Evolutionary conservation across 1,139 yeast species (phyloP), one percentile per base, ranked within the genome.

Genomic region (Arxiozyma telluris): DNA sequence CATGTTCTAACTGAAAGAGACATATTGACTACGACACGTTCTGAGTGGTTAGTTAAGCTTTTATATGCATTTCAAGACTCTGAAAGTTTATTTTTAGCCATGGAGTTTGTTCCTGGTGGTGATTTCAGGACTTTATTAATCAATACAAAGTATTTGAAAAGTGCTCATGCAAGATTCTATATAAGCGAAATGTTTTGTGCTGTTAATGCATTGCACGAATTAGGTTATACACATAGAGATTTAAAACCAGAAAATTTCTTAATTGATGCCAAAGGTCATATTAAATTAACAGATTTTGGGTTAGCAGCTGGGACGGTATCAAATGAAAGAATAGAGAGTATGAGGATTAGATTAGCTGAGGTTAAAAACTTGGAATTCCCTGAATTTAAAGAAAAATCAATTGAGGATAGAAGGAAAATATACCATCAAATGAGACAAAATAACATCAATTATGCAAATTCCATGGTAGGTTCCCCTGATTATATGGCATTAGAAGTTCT

Each of bases 71-170:
- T 94, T 73, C 99, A 94, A 69, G 98, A 93, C 70, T 74, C 84
- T 0, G 93, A 87, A 57, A 87, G 87, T 68, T 88, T 94, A 44
- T 94, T 88, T 64, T 76, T 94, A 64, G 98, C 98, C 1, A 94
- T 94, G 99, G 98, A 94, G 69, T 94, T 88, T 71, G 98, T 94
- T 11, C 97, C 98, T 4, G 99, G 99, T 56, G 99, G 99, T 51
- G 99, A 94, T 69, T 94, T 89, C 74, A 83, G 99, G 67, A 94
- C 98, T 1, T 74, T 94, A 59, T 79, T 94, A 61, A 91, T 90
- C 71, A 93, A 91, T 67, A 91, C 98, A 6, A 96, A 96, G 41
- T 87, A 87, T 56, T 75, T 94, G 62, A 88, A 88, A 57, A 96
- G 98, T 6, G 90, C 95, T 7, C 98, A 94, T 69, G 96, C 98